Percentiles rank a stretch among this genome's conserved stretches.
Evolutionary conservation across 345 rosid species (phyloP).

Genomic region (Eucalyptus curtisii): DNA sequence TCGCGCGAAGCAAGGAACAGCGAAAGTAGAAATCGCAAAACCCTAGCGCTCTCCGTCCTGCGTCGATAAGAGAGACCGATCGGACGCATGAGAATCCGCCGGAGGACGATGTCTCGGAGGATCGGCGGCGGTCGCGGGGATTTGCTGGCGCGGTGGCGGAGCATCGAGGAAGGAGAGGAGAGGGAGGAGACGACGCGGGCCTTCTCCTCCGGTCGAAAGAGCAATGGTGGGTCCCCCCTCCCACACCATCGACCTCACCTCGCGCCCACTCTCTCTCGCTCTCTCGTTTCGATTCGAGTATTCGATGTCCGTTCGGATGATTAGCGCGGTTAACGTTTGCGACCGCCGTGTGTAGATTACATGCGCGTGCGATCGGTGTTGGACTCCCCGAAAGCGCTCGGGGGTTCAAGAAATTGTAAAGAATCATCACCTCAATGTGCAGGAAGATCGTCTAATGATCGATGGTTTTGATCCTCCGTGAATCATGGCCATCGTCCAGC

Average conservation of each 20-base stretch:
- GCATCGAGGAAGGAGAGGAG: slow-evolving; percentile 65
- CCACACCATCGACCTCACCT: background rate
- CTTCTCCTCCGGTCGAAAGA: slow-evolving; percentile 62
- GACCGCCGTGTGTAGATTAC: background rate
- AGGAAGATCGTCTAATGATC: background rate
- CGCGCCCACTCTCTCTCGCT: too few relatives aligned
- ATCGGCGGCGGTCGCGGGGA: background rate
- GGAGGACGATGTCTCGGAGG: background rate
- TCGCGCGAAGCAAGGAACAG: background rate
- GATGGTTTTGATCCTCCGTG: background rate
- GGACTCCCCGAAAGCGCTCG: background rate
- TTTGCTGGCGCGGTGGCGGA: slow-evolving; percentile 62
- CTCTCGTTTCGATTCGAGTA: background rate
- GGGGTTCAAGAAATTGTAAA: background rate
- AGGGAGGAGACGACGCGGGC: background rate
- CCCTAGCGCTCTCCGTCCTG: background rate
- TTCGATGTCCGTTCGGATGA: background rate
- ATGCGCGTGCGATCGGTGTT: background rate
- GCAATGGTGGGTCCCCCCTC: slow-evolving; percentile 36
- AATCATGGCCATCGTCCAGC: background rate
- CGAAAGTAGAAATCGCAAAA: background rate
- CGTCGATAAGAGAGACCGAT: background rate
- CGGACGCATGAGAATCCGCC: background rate
- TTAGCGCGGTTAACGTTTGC: background rate
- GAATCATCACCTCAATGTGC: background rate